Evolutionary conservation across 2,329 filamentous ascomycete species (phyloP), one percentile per base, ranked within the genome.

Genomic region (Alternaria novae-zelandiae): DNA sequence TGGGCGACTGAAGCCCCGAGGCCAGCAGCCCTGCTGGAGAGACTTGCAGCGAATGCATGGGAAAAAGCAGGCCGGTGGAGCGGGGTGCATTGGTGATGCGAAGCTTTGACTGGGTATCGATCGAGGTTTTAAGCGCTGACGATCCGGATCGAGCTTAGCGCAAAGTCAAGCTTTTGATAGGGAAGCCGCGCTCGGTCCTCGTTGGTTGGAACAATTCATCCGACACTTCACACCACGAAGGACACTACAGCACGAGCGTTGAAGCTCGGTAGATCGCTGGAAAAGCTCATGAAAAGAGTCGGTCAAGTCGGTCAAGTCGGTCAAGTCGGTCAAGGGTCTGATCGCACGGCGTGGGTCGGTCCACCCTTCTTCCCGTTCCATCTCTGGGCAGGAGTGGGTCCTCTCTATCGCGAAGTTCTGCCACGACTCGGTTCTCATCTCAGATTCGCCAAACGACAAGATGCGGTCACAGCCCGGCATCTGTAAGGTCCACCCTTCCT

Each of bases 1-100:
- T 65, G 57, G 70, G 70, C 55, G 45, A 58, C 44, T 54, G 59
- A 57, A 54, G 43, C 54, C 26, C 54, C 60, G 64, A 67, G 62
- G 64, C 49, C 49, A 30, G 32, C 28, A 53, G 49, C 70, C 65
- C 61, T 57, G 64, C 57, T 66, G 59, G 54, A 47, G 63, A 63
- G 68, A 67, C 71, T 59, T 71, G 75, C 75, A 78, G 71, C 55
- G 43, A 41, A 74, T 67, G 75, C 74, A 75, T 69, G 71, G 70
- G 68, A 69, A 72, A 53, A 58, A 66, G 60, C 46, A 61, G 66
- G 57, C 60, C 20, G 66, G 69, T 63, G 70, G 70, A 73, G 72
- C 67, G 66, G 67, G 67, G 65, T 69, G 72, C 66, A 68, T 63
- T 66, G 57, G 43, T 46, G 54, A 26, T 61, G 65, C 60, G 32